phyloP scores from a whole-genome alignment of 1,284 basidiomycete genomes.

The Papiliotrema terrestris region DNA sequence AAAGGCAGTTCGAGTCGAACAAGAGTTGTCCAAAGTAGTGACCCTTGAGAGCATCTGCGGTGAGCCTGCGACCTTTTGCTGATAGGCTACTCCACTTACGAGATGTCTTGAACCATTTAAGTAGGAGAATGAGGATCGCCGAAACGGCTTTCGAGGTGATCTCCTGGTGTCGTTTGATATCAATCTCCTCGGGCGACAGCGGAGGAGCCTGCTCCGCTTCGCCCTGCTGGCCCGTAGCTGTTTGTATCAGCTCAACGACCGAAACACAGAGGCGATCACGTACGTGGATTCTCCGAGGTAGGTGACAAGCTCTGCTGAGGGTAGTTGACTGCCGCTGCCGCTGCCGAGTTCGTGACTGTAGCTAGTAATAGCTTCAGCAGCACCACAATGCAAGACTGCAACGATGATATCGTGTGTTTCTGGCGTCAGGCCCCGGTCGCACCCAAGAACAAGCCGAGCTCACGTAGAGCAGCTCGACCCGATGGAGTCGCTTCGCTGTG shows the following conservation, averaged over 20 bases:
- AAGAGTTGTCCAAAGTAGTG: slow-evolving; percentile 93
- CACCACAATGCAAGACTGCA: slow-evolving; percentile 84
- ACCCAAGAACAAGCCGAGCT: slow-evolving; percentile 39
- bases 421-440: slow-evolving; percentile 13
- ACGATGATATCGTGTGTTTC: slow-evolving; percentile 68
- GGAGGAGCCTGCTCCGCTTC: slow-evolving; percentile 52
- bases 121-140: slow-evolving; percentile 79
- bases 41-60: slow-evolving; percentile 91
- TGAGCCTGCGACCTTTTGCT: background rate
- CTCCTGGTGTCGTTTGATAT: slow-evolving; percentile 92
- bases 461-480: slow-evolving; percentile 89
- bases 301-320: slow-evolving; percentile 51
- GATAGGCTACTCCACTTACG: slow-evolving; percentile 57
- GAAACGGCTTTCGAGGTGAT: slow-evolving; percentile 97
- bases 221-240: background rate
- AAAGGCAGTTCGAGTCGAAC: slow-evolving; percentile 90
- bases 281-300: slow-evolving; percentile 57
- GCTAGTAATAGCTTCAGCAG: slow-evolving; percentile 82
- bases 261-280: no score
- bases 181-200: slow-evolving; percentile 87
- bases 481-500: slow-evolving; percentile 75
- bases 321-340: slow-evolving; percentile 57
- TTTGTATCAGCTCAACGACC: background rate
- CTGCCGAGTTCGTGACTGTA: slow-evolving; percentile 77
- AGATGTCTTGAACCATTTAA: slow-evolving; percentile 99